Evolutionary conservation across 2,329 filamentous ascomycete genomes (phyloP), one percentile per base, ranked within the genome.

Genomic region (Phialocephala subalpina): DNA sequence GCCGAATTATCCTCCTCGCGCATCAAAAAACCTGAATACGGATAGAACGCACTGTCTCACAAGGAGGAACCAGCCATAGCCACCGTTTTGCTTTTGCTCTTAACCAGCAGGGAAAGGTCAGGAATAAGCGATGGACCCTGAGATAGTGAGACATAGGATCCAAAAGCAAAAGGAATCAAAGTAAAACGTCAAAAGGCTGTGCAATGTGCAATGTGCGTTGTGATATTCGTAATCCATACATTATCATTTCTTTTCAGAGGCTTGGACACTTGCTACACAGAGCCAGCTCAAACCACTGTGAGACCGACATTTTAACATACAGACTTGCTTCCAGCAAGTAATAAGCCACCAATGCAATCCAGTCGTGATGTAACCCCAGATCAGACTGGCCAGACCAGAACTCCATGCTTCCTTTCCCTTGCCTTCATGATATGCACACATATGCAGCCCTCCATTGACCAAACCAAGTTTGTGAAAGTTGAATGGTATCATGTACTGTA

Each of bases 331-430:
- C 45, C 49, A 53, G 12, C 38, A 14, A 42, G 38, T n/a, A 14
- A 3, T 6, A 18, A 53, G 12, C 22, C 6, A 11, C 12, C 14
- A 53, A 33, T 53, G 27, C 49, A 53, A 53, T 29, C 49, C 49
- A 53, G 22, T 53, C 27, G 9, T 53, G 49, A 53, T 53, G 27
- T 49, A 53, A 53, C 49, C 49, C 49, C 49, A 53, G 49, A 53
- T 18, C 49, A 53, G 49, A 53, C 49, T 53, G 22, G 49, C 49
- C 49, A 29, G 49, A 53, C 49, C 49, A 29, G 49, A 53, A 53
- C 49, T 53, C 49, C 49, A 53, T 53, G 49, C 49, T 53, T 27
- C 18, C 4, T 22, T 52, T 25, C n/a, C n/a, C n/a, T 6, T 49
- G 18, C 14, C 11, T 25, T 8, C 2, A 49, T 49, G n/a, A 49